Percentiles rank a stretch among this genome's conserved stretches.
Conservation (phyloP, 2,329 filamentous ascomycete genomes). For the Zymoseptoria tritici region DNA sequence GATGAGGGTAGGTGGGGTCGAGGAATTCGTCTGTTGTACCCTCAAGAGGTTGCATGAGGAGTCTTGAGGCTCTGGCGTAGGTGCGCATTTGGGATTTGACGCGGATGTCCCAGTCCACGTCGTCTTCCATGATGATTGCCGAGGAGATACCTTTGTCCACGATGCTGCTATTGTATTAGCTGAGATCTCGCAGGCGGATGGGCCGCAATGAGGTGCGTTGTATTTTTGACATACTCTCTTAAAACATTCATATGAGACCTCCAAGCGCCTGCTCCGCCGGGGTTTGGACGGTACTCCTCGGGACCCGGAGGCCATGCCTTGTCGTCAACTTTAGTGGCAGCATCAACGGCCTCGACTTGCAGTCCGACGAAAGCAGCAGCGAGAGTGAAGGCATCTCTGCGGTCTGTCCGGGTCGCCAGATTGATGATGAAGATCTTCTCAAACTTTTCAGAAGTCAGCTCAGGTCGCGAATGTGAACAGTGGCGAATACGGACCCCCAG, state of each 20-base stretch:
- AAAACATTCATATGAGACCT: slow-evolving; percentile 17
- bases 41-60: slow-evolving; percentile 25
- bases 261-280: slow-evolving; percentile 6
- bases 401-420: slow-evolving; percentile 44
- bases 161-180: slow-evolving; percentile 29
- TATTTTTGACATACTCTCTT: slow-evolving; percentile 3
- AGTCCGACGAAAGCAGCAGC: slow-evolving; percentile 42
- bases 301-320: slow-evolving; percentile 28
- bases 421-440: slow-evolving; percentile 46
- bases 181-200: slow-evolving; percentile 14
- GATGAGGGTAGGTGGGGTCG: slow-evolving; percentile 6
- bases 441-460: slow-evolving; percentile 32
- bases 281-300: background rate
- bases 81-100: slow-evolving; percentile 31
- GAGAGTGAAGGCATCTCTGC: slow-evolving; percentile 43
- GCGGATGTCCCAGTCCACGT: slow-evolving; percentile 39
- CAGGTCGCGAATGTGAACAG: background rate
- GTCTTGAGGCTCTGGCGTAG: slow-evolving; percentile 33
- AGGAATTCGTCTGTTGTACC: slow-evolving; percentile 3
- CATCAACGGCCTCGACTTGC: slow-evolving; percentile 41
- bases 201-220: background rate
- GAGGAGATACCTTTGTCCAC: slow-evolving; percentile 31
- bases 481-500: background rate
- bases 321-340: slow-evolving; percentile 25
- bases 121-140: slow-evolving; percentile 38